phyloP scores from a whole-genome alignment of 176 grass and related monocot genomes.

The Urochloa ruziziensis region DNA sequence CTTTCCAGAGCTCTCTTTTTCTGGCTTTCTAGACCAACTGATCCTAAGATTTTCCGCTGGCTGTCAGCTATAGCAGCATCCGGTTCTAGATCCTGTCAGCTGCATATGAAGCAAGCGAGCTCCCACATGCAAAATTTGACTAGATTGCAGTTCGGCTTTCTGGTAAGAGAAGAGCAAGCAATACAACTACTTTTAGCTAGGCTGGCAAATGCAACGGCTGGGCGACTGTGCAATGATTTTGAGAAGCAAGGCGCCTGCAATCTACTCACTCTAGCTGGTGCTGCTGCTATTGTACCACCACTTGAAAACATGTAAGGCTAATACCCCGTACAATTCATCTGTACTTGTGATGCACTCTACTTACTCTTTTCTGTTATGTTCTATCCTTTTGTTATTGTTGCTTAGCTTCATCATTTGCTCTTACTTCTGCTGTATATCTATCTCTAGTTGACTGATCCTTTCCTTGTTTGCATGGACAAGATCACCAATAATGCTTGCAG shows the following conservation, averaged over 20 bases:
- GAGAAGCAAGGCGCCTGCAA: constrained; percentile 43
- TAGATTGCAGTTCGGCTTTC: constrained; percentile 49
- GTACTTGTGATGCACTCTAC: background rate
- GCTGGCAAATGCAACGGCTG: constrained; percentile 54
- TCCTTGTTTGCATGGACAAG: constrained; percentile 47
- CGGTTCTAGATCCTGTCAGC: constrained; percentile 36
- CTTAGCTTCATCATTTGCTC: background rate
- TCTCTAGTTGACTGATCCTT: constrained; percentile 22
- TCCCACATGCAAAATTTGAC: constrained; percentile 58
- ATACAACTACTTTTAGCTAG: constrained; percentile 54
- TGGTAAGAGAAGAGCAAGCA: constrained; percentile 45
- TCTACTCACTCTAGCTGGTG: constrained; percentile 63
- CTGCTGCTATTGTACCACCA: constrained; percentile 50
- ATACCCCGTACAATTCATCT: background rate
- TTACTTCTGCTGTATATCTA: background rate
- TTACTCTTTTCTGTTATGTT: background rate
- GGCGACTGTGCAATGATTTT: constrained; percentile 58
- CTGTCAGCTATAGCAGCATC: constrained; percentile 14
- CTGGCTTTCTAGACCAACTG: constrained; percentile 55
- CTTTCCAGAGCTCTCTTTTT: constrained; percentile 67
- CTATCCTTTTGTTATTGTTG: background rate
- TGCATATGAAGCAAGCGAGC: constrained; percentile 46
- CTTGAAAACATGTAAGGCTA: constrained; percentile 71
- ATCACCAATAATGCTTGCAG: constrained; percentile 68
- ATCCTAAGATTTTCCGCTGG: constrained; percentile 54